Percentiles rank a stretch among this genome's conserved stretches.
phyloP scores from a whole-genome alignment of 2,329 filamentous ascomycete genomes.

The Dendrostoma leiphaemia region DNA sequence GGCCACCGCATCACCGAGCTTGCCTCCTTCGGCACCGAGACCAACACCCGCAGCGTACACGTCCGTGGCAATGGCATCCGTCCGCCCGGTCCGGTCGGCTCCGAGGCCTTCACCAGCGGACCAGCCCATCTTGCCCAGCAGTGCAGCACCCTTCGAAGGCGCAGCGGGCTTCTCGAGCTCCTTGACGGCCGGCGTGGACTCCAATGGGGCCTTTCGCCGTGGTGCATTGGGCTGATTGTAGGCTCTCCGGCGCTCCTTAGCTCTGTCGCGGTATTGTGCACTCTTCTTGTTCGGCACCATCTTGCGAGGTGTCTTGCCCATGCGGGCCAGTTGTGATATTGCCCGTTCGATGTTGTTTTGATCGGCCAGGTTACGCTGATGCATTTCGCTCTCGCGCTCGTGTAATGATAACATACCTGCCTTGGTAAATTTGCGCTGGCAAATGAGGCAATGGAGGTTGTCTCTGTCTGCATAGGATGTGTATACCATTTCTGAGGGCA shows the following conservation, averaged over 20 bases:
- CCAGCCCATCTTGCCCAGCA: slow-evolving; percentile 75
- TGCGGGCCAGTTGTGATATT: slow-evolving; percentile 24
- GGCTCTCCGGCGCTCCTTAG: slow-evolving; percentile 62
- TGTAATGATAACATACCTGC: slow-evolving; percentile 40
- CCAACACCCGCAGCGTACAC: slow-evolving; percentile 69
- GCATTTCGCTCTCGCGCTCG: slow-evolving; percentile 43
- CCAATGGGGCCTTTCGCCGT: slow-evolving; percentile 44
- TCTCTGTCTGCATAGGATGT: slow-evolving; percentile 56
- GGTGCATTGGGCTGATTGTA: slow-evolving; percentile 53
- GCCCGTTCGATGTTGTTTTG: slow-evolving; percentile 29
- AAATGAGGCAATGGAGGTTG: slow-evolving; percentile 38
- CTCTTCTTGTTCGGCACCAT: slow-evolving; percentile 22
- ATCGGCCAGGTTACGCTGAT: slow-evolving; percentile 32
- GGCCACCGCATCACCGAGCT: slow-evolving; percentile 64
- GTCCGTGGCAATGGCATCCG: slow-evolving; percentile 61
- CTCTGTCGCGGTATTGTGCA: slow-evolving; percentile 61
- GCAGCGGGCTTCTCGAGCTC: slow-evolving; percentile 28
- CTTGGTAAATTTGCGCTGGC: slow-evolving; percentile 39
- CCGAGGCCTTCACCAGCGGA: slow-evolving; percentile 63
- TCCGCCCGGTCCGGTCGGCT: slow-evolving; percentile 59
- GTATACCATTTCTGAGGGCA: slow-evolving; percentile 39
- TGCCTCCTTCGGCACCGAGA: slow-evolving; percentile 67
- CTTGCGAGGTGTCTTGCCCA: slow-evolving; percentile 31
- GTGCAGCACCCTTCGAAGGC: slow-evolving; percentile 59
- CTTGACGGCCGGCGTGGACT: slow-evolving; percentile 31